A percentile compares a stretch with the other conserved stretches of the same genome.
Conservation (phyloP, 129 eudicot species). For the Centrapalus pauciflorus region DNA sequence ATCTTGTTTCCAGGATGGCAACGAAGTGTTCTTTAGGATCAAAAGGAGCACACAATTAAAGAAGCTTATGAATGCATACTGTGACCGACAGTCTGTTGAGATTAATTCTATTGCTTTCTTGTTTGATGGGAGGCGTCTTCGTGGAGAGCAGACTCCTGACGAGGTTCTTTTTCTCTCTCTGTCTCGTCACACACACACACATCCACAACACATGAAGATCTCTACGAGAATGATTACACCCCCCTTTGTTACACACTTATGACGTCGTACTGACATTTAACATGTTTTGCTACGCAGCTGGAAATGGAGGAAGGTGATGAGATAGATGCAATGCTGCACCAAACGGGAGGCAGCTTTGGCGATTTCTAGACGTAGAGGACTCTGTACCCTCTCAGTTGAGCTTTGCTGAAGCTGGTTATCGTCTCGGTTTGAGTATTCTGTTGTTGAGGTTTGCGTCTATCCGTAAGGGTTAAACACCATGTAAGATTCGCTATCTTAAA, state of each 20-base stretch:
- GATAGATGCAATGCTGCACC: constrained; percentile 82
- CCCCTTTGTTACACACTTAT: neutral
- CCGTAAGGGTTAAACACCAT: constrained; percentile 1
- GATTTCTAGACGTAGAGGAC: neutral
- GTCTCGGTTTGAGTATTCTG: neutral
- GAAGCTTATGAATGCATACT: constrained; percentile 77
- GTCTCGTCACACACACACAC: neutral
- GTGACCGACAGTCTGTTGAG: constrained; percentile 69
- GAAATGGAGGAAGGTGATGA: constrained; percentile 90
- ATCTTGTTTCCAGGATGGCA: constrained; percentile 44
- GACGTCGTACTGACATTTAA: neutral
- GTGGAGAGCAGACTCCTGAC: constrained; percentile 67
- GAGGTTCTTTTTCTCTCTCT: constrained; percentile 33
- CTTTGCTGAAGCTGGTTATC: constrained; percentile 10
- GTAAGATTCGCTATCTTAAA: constrained; percentile 1
- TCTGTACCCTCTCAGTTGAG: neutral
- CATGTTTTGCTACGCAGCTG: constrained; percentile 42
- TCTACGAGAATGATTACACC: neutral
- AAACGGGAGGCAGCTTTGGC: constrained; percentile 42
- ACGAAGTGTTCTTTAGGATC: constrained; percentile 72
- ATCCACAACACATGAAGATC: neutral
- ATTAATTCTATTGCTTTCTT: constrained; percentile 57
- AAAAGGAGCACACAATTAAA: constrained; percentile 67
- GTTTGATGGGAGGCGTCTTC: constrained; percentile 74
- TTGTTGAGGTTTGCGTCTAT: neutral